These are phyloP conservation scores for Coemansia sp. DNA, from an alignment of 192 early-diverging fungal species.

Conservation along the genomic window DNA sequence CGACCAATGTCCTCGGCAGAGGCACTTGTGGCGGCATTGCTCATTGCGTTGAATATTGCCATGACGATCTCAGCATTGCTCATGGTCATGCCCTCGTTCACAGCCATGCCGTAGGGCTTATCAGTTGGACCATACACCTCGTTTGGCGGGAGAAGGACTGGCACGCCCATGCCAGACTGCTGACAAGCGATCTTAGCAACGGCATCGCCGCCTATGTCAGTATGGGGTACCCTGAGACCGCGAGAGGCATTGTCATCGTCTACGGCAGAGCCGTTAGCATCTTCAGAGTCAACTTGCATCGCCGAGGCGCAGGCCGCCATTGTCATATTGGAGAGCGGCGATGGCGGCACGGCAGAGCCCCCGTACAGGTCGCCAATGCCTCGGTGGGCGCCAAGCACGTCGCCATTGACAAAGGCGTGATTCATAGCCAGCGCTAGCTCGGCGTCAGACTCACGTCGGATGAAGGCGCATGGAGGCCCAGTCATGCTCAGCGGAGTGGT, in stretches of 20 bases:
- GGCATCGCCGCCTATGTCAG: background rate
- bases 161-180: background rate
- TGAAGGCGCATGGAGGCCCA: conserved; percentile 12
- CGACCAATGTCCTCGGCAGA: background rate
- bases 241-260: background rate
- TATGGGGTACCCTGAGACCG: background rate
- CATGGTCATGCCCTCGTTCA: conserved; percentile 8
- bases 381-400: conserved; percentile 40
- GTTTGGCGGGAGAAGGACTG: conserved; percentile 5
- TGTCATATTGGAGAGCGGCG: conserved; percentile 41
- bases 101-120: conserved; percentile 1
- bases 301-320: conserved; percentile 19
- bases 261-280: background rate
- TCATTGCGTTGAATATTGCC: conserved; percentile 50
- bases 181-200: background rate
- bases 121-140: conserved; percentile 17
- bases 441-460: conserved; percentile 47
- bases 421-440: conserved; percentile 55
- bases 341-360: conserved; percentile 28
- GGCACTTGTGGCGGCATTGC: conserved; percentile 8
- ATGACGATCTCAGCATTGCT: conserved; percentile 32
- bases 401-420: conserved; percentile 43
- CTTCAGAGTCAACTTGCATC: conserved; percentile 18
- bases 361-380: conserved; percentile 37
- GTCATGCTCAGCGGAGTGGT: background rate